These are phyloP conservation scores for Rhododendron ferrugineum DNA, from an alignment of 148 eudicot genomes.

Conservation along the genomic window DNA sequence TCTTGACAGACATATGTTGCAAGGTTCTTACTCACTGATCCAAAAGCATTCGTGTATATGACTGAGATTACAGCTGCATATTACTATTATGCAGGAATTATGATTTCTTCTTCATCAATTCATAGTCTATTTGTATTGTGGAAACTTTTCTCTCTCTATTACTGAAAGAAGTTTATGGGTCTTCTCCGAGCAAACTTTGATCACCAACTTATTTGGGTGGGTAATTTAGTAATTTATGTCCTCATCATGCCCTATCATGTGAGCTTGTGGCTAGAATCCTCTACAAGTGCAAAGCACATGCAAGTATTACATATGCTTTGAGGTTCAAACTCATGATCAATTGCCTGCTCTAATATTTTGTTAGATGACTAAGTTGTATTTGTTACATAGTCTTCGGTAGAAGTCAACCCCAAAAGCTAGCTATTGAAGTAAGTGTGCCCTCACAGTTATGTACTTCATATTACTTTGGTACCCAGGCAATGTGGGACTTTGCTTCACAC, in stretches of 20 bases:
- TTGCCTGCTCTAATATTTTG: neutral
- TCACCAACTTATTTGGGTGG: neutral
- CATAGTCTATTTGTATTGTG: neutral
- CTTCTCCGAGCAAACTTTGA: neutral
- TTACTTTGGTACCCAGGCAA: no score
- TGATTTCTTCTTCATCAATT: neutral
- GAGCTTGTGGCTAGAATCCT: neutral
- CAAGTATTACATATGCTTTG: neutral
- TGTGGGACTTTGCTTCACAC: no score
- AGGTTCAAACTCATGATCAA: neutral
- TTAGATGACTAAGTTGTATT: neutral
- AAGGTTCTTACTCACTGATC: neutral
- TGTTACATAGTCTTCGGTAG: no score
- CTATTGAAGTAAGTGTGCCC: no score
- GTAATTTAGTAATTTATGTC: neutral
- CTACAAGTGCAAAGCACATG: neutral
- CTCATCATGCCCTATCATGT: neutral
- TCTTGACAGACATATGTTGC: constrained; percentile 3
- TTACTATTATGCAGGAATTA: neutral
- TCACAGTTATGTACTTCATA: no score
- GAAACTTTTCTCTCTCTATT: neutral
- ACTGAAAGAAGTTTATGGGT: neutral
- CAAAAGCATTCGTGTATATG: neutral
- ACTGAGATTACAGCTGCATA: neutral
- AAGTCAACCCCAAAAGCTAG: no score